Evolutionary conservation across 2,329 filamentous ascomycete species (phyloP), one percentile per base, ranked within the genome.

Genomic region (Talaromyces verruculosus): DNA sequence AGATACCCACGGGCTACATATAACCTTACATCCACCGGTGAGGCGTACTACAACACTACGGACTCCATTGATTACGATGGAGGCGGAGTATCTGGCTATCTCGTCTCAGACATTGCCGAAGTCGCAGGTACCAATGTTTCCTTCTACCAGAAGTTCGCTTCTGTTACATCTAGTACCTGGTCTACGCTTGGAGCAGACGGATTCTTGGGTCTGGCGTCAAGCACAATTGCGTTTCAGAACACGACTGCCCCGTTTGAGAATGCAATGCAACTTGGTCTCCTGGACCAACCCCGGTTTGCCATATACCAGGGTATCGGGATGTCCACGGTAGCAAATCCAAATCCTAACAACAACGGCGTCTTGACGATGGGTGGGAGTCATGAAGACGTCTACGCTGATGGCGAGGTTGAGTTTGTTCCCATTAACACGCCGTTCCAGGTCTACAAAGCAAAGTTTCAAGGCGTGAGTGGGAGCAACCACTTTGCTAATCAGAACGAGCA

Each of bases 301-400:
- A 37, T 58, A 37, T 58, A 58, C 13, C 33, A 58, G n/a, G 53
- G 53, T 39, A 39, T 5, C 8, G 33, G 53, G 30, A 0, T 58
- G 5, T 13, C 53, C 30, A 58, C 53, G 33, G n/a, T 58, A 35
- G 53, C 53, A 58, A 58, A 58, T 11, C 53, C 53, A 15, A 58
- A 13, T 25, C 53, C 53, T 8, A 33, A 58, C 1, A 58, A 58
- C n/a, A 58, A 39, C n/a, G 53, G 53, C n/a, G 53, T 58, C 10
- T 58, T 58, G 11, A 58, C 53, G n/a, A 58, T 58, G 53, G 53
- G 53, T 39, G 53, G 35, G 8, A 58, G 53, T 17, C 35, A 58
- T 25, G 53, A 58, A 39, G 30, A 58, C n/a, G 11, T 58, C 53
- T 58, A 58, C 19, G 53, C 53, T 22, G 17, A 58, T 39, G 53